phyloP scores from a whole-genome alignment of 2,329 filamentous ascomycete species.

The Pestalotiopsis sp. region DNA sequence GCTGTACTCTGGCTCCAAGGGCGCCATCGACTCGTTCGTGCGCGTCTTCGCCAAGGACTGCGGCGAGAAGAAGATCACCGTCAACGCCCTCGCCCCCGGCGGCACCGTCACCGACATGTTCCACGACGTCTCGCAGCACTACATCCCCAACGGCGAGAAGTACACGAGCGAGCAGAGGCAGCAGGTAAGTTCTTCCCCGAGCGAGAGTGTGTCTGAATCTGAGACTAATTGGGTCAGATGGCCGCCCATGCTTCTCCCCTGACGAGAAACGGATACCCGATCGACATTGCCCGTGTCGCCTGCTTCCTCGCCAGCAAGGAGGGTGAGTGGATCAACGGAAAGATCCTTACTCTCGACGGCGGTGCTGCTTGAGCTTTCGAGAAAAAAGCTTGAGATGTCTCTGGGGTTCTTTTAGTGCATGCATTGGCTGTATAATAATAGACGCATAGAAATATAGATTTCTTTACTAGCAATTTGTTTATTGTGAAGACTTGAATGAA shows the following conservation, averaged over 20 bases:
- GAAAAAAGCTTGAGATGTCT: background rate
- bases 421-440: background rate
- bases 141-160: constrained; percentile 40
- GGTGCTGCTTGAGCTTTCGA: constrained; percentile 17
- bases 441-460: background rate
- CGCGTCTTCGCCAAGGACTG: constrained; percentile 29
- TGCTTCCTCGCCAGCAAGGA: constrained; percentile 36
- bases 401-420: background rate
- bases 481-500: no score
- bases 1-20: constrained; percentile 38
- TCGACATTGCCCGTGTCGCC: constrained; percentile 35
- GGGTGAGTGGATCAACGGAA: constrained; percentile 41
- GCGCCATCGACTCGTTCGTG: constrained; percentile 36
- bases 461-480: no score
- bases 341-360: constrained; percentile 37
- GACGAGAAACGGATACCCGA: constrained; percentile 31
- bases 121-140: constrained; percentile 37
- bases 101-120: constrained; percentile 40
- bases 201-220: background rate
- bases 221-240: constrained; percentile 25
- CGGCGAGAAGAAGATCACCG: constrained; percentile 38
- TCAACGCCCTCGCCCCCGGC: constrained; percentile 38
- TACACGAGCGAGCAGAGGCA: constrained; percentile 22
- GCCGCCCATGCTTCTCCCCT: constrained; percentile 40
- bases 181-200: constrained; percentile 16